Evolutionary conservation across 129 eudicot genomes (phyloP), one percentile per base, ranked within the genome.

Genomic region (Flaveria brownii): DNA sequence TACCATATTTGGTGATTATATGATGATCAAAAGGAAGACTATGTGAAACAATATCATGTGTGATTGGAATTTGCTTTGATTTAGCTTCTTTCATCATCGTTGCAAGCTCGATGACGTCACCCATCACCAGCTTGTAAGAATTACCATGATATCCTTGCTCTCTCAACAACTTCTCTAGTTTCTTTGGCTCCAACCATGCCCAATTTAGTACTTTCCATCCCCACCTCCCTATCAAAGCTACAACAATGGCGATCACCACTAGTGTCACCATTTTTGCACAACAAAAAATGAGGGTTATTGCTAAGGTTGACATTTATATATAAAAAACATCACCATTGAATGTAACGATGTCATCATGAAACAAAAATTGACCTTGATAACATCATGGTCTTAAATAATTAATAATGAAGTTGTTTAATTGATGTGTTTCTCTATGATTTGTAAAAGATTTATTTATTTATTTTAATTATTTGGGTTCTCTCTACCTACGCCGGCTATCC

Each of bases 101-200:
- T 66, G 80, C 23, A 55, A 81, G 36, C 56, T 86, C 86, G 39
- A 65, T 69, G 57, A 80, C 15, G 78, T 89, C 95, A 56, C 91
- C 95, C 2, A 70, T 57, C 14, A 84, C 36, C 0, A 78, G 3
- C 73, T 82, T 63, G 82, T 86, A 86, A 0, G 84, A 23, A 75
- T 84, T 89, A 68, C 89, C 91, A 13, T 64, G 49, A 46, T 79
- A 79, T 42, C 95, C 91, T 73, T 89, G 84, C 9, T 84, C 54
- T 59, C 78, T 84, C 26, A 89, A 45, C 62, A 67, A 57, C 77
- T 75, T 86, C 74, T 89, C 89, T 39, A 86, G 83, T 45, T 54
- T 82, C 81, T 82, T 89, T 2, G 95, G 95, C 83, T 78, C 82
- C 54, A 89, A 54, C 91, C 91, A 89, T 55, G 81, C 71, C 94